Percentiles rank a stretch among this genome's conserved stretches.
Conservation (phyloP, 2,329 filamentous ascomycete species). For the Colletotrichum horii region DNA sequence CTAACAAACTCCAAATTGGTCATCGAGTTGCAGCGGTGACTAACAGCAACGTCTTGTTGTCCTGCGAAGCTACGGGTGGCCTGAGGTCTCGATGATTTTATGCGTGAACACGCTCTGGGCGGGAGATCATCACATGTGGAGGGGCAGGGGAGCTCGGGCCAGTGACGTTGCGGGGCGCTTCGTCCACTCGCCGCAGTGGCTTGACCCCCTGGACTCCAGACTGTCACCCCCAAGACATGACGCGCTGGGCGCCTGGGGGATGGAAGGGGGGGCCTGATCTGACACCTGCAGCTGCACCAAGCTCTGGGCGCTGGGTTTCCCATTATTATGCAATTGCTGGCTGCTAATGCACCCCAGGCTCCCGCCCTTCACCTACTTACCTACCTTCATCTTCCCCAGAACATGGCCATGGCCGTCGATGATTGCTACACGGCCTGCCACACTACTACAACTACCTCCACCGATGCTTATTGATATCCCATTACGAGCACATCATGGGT, state of each 20-base stretch:
- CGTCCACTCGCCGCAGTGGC: not conserved
- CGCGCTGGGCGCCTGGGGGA: not conserved
- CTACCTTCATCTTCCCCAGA: not conserved
- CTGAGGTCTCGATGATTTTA: not conserved
- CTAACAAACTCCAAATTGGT: not conserved
- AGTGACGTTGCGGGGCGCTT: constrained; percentile 8
- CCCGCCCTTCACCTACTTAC: not conserved
- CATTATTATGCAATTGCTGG: constrained; percentile 3
- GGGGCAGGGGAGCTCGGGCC: constrained; percentile 13
- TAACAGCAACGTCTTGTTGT: not conserved
- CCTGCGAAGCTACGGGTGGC: not conserved
- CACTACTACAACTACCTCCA: not conserved
- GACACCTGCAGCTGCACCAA: constrained; percentile 5
- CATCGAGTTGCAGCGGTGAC: not conserved
- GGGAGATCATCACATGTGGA: not conserved
- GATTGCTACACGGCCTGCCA: not conserved
- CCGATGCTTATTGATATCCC: not conserved
- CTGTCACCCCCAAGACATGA: not conserved
- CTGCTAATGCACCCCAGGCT: not conserved
- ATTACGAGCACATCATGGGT: constrained; percentile 47
- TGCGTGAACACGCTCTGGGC: not conserved
- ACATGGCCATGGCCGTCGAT: not conserved
- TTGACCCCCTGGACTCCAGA: not conserved
- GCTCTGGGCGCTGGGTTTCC: not conserved
- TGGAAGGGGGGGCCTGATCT: not conserved